Conservation (phyloP, 2,329 filamentous ascomycete species). For the Trichoderma asperellum region DNA sequence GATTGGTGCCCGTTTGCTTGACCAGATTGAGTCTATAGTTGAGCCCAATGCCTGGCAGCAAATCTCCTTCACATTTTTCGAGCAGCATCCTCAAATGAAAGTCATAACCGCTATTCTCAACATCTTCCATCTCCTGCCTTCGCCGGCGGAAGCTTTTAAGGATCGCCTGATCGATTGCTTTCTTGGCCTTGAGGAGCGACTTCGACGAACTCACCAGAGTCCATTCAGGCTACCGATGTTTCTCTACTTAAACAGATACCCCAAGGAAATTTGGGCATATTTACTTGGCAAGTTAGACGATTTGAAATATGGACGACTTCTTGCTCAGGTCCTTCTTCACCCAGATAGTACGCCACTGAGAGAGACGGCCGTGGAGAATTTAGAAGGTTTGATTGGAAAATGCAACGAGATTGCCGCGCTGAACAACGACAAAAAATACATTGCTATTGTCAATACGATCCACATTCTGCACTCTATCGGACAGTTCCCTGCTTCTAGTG, state of each 20-base stretch:
- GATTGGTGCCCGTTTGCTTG: constrained; percentile 88
- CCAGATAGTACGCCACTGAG: constrained; percentile 74
- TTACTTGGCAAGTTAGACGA: constrained; percentile 81
- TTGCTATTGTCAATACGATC: constrained; percentile 82
- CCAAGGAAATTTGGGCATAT: constrained; percentile 82
- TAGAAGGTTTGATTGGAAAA: constrained; percentile 70
- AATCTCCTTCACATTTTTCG: constrained; percentile 91
- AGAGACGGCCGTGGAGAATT: constrained; percentile 72
- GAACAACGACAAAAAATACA: constrained; percentile 68
- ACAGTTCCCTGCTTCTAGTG: constrained; percentile 61
- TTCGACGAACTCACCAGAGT: constrained; percentile 85
- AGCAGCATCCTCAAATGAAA: constrained; percentile 91
- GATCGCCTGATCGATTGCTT: constrained; percentile 87
- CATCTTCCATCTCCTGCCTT: constrained; percentile 93
- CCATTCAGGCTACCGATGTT: constrained; percentile 90
- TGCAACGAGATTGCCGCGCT: constrained; percentile 66
- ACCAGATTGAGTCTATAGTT: constrained; percentile 90
- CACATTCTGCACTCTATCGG: constrained; percentile 82
- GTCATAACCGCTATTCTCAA: constrained; percentile 94
- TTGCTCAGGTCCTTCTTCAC: constrained; percentile 83
- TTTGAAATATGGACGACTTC: constrained; percentile 84
- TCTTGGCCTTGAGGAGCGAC: constrained; percentile 81
- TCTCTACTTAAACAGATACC: constrained; percentile 91
- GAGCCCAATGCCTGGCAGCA: constrained; percentile 80
- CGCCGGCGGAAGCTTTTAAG: constrained; percentile 88